Evolutionary conservation across 352 stramenopile genomes (phyloP).

Genomic region (Globisporangium iwayamae): DNA sequence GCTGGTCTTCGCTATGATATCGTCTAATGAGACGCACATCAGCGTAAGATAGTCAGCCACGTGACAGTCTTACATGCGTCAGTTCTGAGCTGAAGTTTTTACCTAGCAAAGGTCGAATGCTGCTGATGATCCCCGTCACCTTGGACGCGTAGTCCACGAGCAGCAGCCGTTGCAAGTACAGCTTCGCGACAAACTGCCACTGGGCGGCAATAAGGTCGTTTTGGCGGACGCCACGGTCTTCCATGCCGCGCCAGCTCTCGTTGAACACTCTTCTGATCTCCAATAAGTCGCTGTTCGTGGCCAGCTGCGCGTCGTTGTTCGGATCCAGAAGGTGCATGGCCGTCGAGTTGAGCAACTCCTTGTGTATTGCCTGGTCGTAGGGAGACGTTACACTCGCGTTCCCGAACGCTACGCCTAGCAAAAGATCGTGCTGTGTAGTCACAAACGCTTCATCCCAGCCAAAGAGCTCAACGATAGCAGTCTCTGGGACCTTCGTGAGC

Average conservation of each 20-base stretch:
- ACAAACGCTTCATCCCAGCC: conserved; percentile 50
- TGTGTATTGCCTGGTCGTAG: conserved; percentile 42
- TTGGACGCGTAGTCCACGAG: conserved; percentile 32
- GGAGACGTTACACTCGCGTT: conserved; percentile 43
- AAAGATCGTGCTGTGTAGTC: conserved; percentile 16
- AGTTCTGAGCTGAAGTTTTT: background rate
- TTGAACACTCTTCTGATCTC: conserved; percentile 52
- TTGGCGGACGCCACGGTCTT: conserved; percentile 31
- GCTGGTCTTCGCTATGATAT: conserved; percentile 32
- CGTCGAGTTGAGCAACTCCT: conserved; percentile 49
- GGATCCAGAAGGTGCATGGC: conserved; percentile 38
- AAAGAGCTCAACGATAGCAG: conserved; percentile 41
- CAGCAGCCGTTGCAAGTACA: conserved; percentile 43
- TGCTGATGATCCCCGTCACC: conserved; percentile 29
- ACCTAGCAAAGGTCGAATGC: conserved; percentile 36
- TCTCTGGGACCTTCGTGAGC: conserved; percentile 12
- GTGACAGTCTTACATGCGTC: no score
- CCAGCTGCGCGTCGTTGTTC: conserved; percentile 27
- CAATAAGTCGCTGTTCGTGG: conserved; percentile 30
- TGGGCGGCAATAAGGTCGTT: conserved; percentile 41
- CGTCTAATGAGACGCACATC: conserved; percentile 14
- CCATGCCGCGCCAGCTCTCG: conserved; percentile 41
- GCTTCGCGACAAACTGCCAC: conserved; percentile 42
- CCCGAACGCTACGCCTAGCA: conserved; percentile 33
- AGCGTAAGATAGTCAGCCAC: no score